phyloP scores from a whole-genome alignment of 2,329 filamentous ascomycete species.

The Sporothrix globosa region DNA sequence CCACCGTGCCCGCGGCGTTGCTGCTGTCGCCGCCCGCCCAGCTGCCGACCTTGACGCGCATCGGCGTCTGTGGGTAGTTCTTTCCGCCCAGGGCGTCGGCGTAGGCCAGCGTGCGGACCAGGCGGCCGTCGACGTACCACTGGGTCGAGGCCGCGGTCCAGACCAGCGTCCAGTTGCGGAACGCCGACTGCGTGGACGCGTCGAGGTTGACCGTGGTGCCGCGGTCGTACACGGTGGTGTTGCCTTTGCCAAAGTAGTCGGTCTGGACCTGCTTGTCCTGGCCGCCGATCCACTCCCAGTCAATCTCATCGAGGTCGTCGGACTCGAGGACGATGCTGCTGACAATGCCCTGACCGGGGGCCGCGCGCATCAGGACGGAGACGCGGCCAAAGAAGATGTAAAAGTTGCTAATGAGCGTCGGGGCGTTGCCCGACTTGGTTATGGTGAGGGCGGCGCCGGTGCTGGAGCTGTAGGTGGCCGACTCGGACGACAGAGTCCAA shows the following conservation, averaged over 20 bases:
- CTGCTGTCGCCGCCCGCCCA: conserved; percentile 44
- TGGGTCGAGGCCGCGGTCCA: conserved; percentile 57
- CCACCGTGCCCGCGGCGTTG: conserved; percentile 31
- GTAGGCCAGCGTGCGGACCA: conserved; percentile 55
- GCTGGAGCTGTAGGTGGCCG: conserved; percentile 28
- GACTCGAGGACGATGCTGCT: conserved; percentile 55
- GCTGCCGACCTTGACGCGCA: conserved; percentile 54
- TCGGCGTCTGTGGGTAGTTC: conserved; percentile 64
- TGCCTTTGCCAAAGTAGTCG: conserved; percentile 59
- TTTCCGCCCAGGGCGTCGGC: conserved; percentile 48
- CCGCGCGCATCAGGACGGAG: conserved; percentile 47
- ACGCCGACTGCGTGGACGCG: conserved; percentile 48
- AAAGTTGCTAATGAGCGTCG: conserved; percentile 50
- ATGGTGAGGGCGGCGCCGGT: conserved; percentile 31
- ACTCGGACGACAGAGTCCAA: conserved; percentile 18
- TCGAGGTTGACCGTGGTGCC: conserved; percentile 47
- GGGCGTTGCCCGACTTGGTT: conserved; percentile 46
- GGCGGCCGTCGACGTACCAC: conserved; percentile 61
- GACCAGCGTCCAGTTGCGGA: conserved; percentile 61
- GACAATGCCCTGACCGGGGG: conserved; percentile 54
- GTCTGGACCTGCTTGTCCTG: conserved; percentile 47
- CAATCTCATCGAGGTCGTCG: conserved; percentile 57
- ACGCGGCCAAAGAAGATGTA: conserved; percentile 60
- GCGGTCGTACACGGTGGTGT: conserved; percentile 53
- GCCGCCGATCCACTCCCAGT: conserved; percentile 51